phyloP scores from a whole-genome alignment of 2,329 filamentous ascomycete species.

The Ceratocystis lukuohia region DNA sequence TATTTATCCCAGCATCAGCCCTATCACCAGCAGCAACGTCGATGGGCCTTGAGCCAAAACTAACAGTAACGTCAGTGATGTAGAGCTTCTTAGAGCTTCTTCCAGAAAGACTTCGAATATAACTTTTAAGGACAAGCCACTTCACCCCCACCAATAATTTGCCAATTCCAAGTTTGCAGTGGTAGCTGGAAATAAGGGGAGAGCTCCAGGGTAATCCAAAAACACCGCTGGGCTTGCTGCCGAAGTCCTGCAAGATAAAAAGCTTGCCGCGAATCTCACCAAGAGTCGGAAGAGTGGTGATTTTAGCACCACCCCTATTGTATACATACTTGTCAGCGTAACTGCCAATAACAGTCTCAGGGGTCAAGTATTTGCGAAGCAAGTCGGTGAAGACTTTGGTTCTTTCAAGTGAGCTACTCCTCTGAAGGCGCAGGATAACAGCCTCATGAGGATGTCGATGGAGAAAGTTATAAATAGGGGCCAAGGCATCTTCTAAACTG shows the following conservation, averaged over 20 bases:
- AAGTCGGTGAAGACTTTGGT: not conserved
- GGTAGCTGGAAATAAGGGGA: not conserved
- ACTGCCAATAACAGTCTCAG: not conserved
- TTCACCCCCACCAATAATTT: not conserved
- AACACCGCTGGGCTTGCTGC: not conserved
- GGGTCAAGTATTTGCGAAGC: not conserved
- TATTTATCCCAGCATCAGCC: not conserved
- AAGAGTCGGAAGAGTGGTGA: not conserved
- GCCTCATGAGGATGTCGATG: not conserved
- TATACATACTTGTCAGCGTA: not conserved
- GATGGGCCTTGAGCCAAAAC: not conserved
- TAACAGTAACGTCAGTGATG: not conserved
- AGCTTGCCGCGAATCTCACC: not conserved
- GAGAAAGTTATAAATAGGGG: not conserved
- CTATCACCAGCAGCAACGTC: not conserved
- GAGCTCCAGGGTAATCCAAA: not conserved
- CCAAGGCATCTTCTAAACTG: not conserved
- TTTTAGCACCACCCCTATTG: not conserved
- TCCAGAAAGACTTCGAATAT: not conserved
- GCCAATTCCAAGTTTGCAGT: not conserved
- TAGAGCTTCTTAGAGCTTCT: not conserved
- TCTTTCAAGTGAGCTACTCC: not conserved
- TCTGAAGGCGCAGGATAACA: not conserved
- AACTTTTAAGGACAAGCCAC: not conserved
- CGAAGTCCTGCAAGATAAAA: not conserved